Evolutionary conservation across 1,284 basidiomycete genomes (phyloP), one percentile per base, ranked within the genome.

Genomic region (Afroboletus lepidellus): DNA sequence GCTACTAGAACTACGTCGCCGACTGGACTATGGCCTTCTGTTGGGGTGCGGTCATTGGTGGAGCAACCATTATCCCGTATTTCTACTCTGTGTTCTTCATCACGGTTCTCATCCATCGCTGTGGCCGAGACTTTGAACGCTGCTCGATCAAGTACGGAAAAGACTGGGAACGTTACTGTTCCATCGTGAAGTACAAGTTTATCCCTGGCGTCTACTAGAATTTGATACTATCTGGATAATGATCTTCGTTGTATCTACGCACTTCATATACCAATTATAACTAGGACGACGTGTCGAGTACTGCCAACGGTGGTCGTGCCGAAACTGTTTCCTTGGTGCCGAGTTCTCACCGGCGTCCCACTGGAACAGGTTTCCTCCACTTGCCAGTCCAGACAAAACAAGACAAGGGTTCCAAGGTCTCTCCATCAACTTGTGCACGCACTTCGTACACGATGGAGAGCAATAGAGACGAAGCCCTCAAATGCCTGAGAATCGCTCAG

Each of bases 1-100:
- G 15, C 18, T 24, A 38, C 11, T 47, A 87, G 83, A 92, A 92
- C 68, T 92, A 92, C 60, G 84, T 89, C 53, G 92, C 90, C 53
- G 92, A 95, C 71, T 94, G 90, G 90, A 76, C 79, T 32, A 93
- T 94, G 81, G 84, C 88, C 59, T 79, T 96, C 62, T 89, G 85
- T 42, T 98, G 96, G 96, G 95, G 92, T 51, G 81, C 90, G 41
- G 80, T 90, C 63, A 87, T 93, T 45, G 94, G 96, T 33, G 77
- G 84, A 21, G 81, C 86, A 45, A 90, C 90, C 7, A 78, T 87
- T 44, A 98, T 99, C 67, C 94, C 94, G 0, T 95, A 97, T 76
- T 98, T 92, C 74, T 96, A 97, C 74, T 92, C 92, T 6, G 77
- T 93, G 48, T 96, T 96, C 81, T 96, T 96, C 79, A 85, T 94